Conservation (phyloP, 495 filamentous ascomycete species). For the Collariella sp. region DNA sequence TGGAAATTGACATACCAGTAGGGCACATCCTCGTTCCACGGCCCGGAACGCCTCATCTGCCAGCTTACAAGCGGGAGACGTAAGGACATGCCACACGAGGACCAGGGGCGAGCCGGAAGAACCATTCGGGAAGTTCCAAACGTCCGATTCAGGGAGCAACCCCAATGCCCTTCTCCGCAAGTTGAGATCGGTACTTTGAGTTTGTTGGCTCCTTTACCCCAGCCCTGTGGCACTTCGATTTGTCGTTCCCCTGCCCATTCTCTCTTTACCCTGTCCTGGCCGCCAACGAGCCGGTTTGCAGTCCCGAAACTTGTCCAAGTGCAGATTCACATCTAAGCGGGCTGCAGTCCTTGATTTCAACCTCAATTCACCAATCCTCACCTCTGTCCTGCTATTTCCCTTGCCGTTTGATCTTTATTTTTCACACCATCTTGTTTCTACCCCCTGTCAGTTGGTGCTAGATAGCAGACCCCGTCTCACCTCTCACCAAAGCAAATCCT, state of each 20-base stretch:
- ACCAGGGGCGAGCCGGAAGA: constrained; percentile 14
- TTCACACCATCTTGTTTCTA: neutral
- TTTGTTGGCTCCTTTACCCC: neutral
- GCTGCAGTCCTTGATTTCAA: neutral
- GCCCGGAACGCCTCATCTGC: constrained; percentile 1
- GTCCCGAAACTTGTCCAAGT: neutral
- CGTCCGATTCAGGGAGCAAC: constrained; percentile 1
- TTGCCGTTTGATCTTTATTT: constrained; percentile 6
- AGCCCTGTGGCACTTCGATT: constrained; percentile 9
- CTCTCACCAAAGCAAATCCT: constrained; percentile 10
- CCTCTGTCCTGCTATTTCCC: constrained; percentile 1
- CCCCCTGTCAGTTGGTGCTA: constrained; percentile 1
- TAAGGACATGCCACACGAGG: neutral
- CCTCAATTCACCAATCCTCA: neutral
- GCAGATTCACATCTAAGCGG: neutral
- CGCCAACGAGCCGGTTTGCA: neutral
- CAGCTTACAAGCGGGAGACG: too few relatives aligned
- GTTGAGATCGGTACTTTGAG: neutral
- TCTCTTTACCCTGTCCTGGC: constrained; percentile 8
- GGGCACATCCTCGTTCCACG: constrained; percentile 1
- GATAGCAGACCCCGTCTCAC: constrained; percentile 8
- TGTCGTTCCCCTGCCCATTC: neutral
- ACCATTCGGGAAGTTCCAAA: constrained; percentile 20
- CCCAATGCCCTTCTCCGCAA: constrained; percentile 10
- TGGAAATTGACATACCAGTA: neutral